Base-by-base conservation (phyloP, 495 filamentous ascomycete species). In the Terfezia boudieri region DNA sequence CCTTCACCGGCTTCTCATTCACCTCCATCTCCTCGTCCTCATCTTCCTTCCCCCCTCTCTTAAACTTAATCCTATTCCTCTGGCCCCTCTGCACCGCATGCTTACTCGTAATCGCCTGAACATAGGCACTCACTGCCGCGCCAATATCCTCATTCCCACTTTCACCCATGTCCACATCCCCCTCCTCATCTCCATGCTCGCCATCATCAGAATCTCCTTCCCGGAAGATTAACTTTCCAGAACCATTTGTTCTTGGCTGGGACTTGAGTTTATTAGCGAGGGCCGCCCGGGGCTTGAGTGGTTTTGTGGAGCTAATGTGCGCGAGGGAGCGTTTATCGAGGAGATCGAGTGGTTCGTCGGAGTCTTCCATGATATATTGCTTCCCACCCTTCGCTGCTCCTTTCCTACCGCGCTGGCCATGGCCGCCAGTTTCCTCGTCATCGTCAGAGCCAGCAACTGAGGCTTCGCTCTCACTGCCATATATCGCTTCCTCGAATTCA, bases 401-500 rank as follows among this genome's bases (percentile, higher is more conserved):
- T 5, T 26, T 26, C 5, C 26, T 5, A 26, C 26, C 26, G 5
- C 26, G 26, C 4, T 22, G 62, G 52, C 71, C 69, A 52, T 73
- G 71, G 60, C 73, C 75, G 17, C 75, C 69, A 59, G 76, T 71
- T 53, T 82, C 81, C 51, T 73, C 71, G 51, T 73, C 76, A 37
- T 69, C 73, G 56, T 81, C 82, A 35, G 77, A 81, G 59, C 74
- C 75, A 26, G 76, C 75, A 12, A 2, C 26, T 26, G 26, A 26
- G 17, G 72, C 74, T 1, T 79, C 80, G 37, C 71, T 72, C 50
- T 83, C 85, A 53, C 82, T 88, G 64, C 87, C 89, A 61, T 96
- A 94, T 22, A 98, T 74, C 7, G 89, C 85, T 68, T 93, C 83
- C 67, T 98, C 90, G 66, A 88, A 96, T 65, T 92, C 90, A 69